Base-by-base conservation (phyloP, 805 yeast genomes). In the Starmerella asiatica region DNA sequence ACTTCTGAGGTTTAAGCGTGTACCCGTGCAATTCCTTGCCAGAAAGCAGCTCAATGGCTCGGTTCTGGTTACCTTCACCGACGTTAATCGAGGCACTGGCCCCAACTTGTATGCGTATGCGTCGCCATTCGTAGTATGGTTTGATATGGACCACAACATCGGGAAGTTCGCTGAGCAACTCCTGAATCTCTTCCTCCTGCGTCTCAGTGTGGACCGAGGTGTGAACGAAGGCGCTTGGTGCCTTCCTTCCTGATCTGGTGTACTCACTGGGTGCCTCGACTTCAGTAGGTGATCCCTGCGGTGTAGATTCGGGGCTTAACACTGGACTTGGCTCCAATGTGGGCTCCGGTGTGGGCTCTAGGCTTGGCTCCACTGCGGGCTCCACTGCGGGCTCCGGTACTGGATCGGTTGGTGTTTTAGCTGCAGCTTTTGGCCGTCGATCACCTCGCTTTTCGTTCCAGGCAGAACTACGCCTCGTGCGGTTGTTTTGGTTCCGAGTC, bases 1-100 rank as follows among this genome's bases (percentile, higher is more conserved):
- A 32, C 12, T 37, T 33, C 32, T 31, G 17, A 15, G 44, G 40
- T 16, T 28, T 15, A 8, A 40, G 32, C 17, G 16, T 15, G 29
- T 20, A 8, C 18, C 39, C 94, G 45, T 73, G 72, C 50, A 79
- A 62, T 38, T 67, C 69, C 53, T 67, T 68, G 38, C 84, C 93
- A 47, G 79, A 69, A 58, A 76, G 75, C 53, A 73, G 71, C 28
- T 67, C 73, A 44, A 82, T 72, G n/a, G 93, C 94, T 56, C 66
- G 63, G 53, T 69, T 61, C 53, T 83, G 93, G 33, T 68, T 67
- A 36, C 71, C 79, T 43, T 68, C 61, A 36, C 71, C 65, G 48
- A 77, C 74, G 47, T 70, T 70, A 47, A 75, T n/a, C n/a, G n/a
- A n/a, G n/a, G n/a, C n/a, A n/a, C n/a, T n/a, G n/a, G n/a, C n/a